Percentiles rank a stretch among this genome's conserved stretches.
These are phyloP conservation scores for Penicillium sp. DNA, from an alignment of 2,329 filamentous ascomycete genomes.

Conservation along the genomic window DNA sequence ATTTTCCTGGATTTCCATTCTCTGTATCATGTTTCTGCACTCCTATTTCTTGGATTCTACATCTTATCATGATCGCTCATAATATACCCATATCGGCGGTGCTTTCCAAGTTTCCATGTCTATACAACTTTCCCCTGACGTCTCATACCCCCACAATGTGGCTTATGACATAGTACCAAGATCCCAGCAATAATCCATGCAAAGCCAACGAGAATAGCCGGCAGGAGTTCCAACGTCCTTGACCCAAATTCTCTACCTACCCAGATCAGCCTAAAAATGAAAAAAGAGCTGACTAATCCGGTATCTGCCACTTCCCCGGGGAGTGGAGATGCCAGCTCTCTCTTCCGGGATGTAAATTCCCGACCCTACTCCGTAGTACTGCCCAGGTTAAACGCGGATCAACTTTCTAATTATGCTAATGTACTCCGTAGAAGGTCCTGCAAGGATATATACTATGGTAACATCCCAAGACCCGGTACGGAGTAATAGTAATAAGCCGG, in stretches of 20 bases:
- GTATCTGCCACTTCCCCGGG: neutral
- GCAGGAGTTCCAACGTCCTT: neutral
- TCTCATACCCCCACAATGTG: neutral
- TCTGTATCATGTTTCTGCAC: constrained; percentile 1
- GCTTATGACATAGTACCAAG: neutral
- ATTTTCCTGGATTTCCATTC: neutral
- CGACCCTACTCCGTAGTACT: neutral
- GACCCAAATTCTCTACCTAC: neutral
- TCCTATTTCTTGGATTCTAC: neutral
- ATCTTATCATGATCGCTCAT: constrained; percentile 7
- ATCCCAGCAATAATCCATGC: neutral
- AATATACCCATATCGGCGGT: constrained; percentile 2
- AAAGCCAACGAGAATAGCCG: neutral
- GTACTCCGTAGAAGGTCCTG: no score
- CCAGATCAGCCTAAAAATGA: neutral
- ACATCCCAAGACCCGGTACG: neutral
- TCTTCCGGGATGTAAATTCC: neutral
- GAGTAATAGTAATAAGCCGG: constrained; percentile 5
- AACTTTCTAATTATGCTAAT: neutral
- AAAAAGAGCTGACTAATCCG: neutral
- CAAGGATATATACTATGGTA: neutral
- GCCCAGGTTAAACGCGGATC: neutral
- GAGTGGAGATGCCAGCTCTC: neutral
- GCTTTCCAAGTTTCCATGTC: neutral
- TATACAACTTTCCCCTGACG: neutral